phyloP scores from a whole-genome alignment of 2,329 filamentous ascomycete genomes.

The Metarhizium anisopliae region DNA sequence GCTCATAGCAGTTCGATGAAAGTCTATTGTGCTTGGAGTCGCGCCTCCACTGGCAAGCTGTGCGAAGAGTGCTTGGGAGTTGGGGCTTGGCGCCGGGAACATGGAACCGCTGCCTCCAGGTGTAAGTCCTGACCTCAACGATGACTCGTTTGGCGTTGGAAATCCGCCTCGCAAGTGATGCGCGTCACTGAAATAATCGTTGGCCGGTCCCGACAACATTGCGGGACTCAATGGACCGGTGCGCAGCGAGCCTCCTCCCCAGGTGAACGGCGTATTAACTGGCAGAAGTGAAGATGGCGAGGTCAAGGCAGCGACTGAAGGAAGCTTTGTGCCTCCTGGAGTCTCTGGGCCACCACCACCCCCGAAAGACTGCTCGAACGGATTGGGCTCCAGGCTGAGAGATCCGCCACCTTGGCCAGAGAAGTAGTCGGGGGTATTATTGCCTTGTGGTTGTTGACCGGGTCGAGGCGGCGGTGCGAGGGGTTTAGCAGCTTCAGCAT shows the following conservation, averaged over 20 bases:
- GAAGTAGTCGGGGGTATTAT: conserved; percentile 62
- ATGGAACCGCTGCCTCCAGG: conserved; percentile 94
- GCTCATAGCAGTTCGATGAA: conserved; percentile 84
- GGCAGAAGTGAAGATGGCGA: conserved; percentile 77
- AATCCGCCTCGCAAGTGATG: conserved; percentile 74
- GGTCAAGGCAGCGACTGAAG: conserved; percentile 81
- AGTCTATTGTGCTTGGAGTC: conserved; percentile 86
- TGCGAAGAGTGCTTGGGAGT: conserved; percentile 73
- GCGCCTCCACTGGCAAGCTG: conserved; percentile 71
- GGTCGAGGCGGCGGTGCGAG: conserved; percentile 65
- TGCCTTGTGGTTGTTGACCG: conserved; percentile 34
- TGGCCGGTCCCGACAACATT: conserved; percentile 82
- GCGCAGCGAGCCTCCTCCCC: conserved; percentile 75
- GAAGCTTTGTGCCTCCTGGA: conserved; percentile 73
- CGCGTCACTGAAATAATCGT: conserved; percentile 82
- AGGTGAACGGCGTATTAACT: conserved; percentile 67
- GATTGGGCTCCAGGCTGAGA: conserved; percentile 80
- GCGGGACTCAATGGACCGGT: conserved; percentile 92
- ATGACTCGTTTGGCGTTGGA: conserved; percentile 94
- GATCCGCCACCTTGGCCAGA: conserved; percentile 44
- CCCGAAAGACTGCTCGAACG: conserved; percentile 91
- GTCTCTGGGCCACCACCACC: conserved; percentile 60
- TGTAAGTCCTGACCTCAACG: conserved; percentile 80
- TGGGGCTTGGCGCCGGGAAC: conserved; percentile 88
- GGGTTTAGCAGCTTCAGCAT: conserved; percentile 53